Evolutionary conservation across 2,329 filamentous ascomycete species (phyloP), one percentile per base, ranked within the genome.

Genomic region (Colletotrichum graminicola): DNA sequence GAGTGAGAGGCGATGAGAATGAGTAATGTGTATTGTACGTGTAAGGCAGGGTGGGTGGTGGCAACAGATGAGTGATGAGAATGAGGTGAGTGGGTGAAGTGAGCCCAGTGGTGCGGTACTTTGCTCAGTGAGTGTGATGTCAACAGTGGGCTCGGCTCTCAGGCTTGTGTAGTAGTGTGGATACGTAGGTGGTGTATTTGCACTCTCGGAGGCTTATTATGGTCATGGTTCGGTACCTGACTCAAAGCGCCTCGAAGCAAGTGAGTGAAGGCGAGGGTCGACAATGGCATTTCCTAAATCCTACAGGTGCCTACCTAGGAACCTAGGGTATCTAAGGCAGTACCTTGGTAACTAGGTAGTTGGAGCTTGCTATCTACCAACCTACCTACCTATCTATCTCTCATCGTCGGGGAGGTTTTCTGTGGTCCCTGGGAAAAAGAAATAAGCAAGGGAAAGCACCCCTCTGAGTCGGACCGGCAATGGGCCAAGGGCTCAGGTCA

Each of bases 81-180:
- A n/a, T 26, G 10, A 43, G 16, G 41, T 43, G 39, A 43, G 10
- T 43, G 41, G 21, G 41, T 43, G 43, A 47, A 3, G 43, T 45
- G 43, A 45, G 43, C 3, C 3, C 3, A 45, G 21, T 23, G 10
- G 3, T 23, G 45, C 14, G 41, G 41, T 43, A 18, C 41, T 18
- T 43, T 43, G 14, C 18, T 16, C 41, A 21, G 41, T 21, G 16
- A 66, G 67, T 70, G 67, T 70, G 67, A 70, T 66, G 67, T 70
- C 67, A 70, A 60, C 29, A 47, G 67, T 55, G 61, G 62, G 62
- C 67, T 69, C 45, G 47, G 54, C 47, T 69, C 36, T 39, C 54
- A 21, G 39, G 36, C 18, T 32, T 63, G 61, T 16, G 59, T 29
- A 51, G 32, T 64, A 39, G 39, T 26, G 6, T 16, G 11, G 11